Evolutionary conservation across 768 basidiomycete genomes (phyloP).

Genomic region (Termitomyces heimii): DNA sequence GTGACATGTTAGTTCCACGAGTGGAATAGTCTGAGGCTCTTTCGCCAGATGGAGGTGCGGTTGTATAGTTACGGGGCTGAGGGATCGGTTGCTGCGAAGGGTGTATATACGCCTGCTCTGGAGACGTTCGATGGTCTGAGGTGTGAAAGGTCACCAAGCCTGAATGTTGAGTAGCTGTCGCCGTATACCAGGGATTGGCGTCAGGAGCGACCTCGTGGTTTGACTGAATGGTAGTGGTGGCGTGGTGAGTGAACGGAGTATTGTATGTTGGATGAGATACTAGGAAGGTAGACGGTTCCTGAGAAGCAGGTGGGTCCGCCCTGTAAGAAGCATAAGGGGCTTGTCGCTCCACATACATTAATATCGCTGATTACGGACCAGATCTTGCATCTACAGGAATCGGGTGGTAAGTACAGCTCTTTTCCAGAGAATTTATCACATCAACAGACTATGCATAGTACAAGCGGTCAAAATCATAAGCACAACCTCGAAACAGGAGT

Average conservation of each 20-base stretch:
- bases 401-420: slow-evolving; percentile 40
- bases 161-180: background rate
- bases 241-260: background rate
- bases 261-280: slow-evolving; percentile 1
- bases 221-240: background rate
- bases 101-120: slow-evolving; percentile 1
- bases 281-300: background rate
- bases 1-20: background rate
- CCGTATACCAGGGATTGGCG: background rate
- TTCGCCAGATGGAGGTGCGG: background rate
- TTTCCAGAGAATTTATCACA: background rate
- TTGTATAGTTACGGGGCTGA: background rate
- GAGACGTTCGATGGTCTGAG: background rate
- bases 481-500: slow-evolving; percentile 51
- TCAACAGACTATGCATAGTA: slow-evolving; percentile 33
- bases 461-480: slow-evolving; percentile 78
- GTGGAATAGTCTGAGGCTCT: background rate
- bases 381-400: slow-evolving; percentile 65
- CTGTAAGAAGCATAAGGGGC: background rate
- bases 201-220: background rate
- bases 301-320: background rate
- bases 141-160: background rate
- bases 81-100: background rate
- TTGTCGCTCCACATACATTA: slow-evolving; percentile 30
- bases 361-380: slow-evolving; percentile 80